Percentiles rank a stretch among this genome's conserved stretches.
phyloP scores from a whole-genome alignment of 1,284 basidiomycete genomes.

The Melampsora larici-populina region DNA sequence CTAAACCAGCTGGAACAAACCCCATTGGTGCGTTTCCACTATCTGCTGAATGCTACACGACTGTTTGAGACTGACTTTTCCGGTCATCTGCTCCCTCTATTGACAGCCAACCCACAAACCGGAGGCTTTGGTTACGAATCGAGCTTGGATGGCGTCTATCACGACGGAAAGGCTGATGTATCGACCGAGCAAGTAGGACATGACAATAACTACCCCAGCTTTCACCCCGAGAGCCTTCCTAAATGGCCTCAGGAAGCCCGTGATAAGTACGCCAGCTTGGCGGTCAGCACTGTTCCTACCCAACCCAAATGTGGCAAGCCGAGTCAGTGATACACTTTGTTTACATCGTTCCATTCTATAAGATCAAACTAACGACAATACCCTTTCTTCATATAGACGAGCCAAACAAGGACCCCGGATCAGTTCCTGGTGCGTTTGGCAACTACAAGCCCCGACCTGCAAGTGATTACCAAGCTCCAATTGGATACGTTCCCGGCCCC shows the following conservation, averaged over 20 bases:
- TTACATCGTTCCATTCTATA: no score
- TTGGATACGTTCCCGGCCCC: no score
- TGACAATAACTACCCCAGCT: slow-evolving; percentile 6
- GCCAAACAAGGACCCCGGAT: slow-evolving; percentile 27
- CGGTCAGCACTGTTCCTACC: background rate
- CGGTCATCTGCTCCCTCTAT: background rate
- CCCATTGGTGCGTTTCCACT: background rate
- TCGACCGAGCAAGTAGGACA: slow-evolving; percentile 1
- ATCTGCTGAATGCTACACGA: no score
- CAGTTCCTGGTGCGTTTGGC: slow-evolving; percentile 12
- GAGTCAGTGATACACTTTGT: no score
- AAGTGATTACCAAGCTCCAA: slow-evolving; percentile 9
- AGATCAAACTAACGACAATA: no score
- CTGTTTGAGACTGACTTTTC: no score
- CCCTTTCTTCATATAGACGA: slow-evolving; percentile 7
- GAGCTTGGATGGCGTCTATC: slow-evolving; percentile 5
- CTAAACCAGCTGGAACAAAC: background rate
- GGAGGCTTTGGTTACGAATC: slow-evolving; percentile 20
- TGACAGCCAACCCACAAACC: slow-evolving; percentile 5
- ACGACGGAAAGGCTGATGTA: slow-evolving; percentile 12
- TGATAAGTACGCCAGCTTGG: background rate
- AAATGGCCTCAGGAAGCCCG: background rate
- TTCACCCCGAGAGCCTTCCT: background rate
- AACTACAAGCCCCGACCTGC: slow-evolving; percentile 15
- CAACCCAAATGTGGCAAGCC: background rate